Evolutionary conservation across 2,329 filamentous ascomycete genomes (phyloP), one percentile per base, ranked within the genome.

Genomic region (Colletotrichum cordylinicola): DNA sequence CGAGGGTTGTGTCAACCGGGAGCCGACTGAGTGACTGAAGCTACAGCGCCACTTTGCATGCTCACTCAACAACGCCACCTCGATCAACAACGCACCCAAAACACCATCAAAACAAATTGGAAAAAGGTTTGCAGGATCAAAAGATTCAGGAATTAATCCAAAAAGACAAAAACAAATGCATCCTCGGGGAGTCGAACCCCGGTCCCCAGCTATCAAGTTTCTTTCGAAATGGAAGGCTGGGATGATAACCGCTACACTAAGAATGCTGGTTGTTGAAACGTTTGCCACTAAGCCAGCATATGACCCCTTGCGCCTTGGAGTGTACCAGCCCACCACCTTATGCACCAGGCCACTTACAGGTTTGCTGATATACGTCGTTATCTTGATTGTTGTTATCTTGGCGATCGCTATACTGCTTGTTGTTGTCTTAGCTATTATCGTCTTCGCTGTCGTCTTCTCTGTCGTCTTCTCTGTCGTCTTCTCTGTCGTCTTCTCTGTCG

Each of bases 171-270:
- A 31, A 33, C 9, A 13, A 13, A 8, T 67, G 43, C 33, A 43
- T 39, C 43, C 64, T 24, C 39, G 35, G 64, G 43, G 24, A 67
- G 18, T 55, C 64, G 64, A 67, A 67, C 24, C 64, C 64, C 35
- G 39, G 39, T 67, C 64, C 39, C 64, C 64, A 67, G 64, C 64
- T 35, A 6, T 21, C 10, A 13, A 6, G 6, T 4, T 12, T 52
- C 8, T 8, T 12, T 27, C n/a, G 21, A 18, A 24, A 24, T 55
- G 64, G 64, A 68, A 68, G 52, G 52, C 52, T 68, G 52, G 52
- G 52, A 68, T 60, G 66, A 68, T 68, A 68, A 58, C 66, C 66
- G n/a, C 31, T 58, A 68, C 66, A 60, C 48, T 68, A 58, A 21
- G 29, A 21, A 67, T 35, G 29, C 31, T 1, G 5, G 31, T 37